phyloP scores from a whole-genome alignment of 1,284 basidiomycete species.

The Athelia psychrophila region DNA sequence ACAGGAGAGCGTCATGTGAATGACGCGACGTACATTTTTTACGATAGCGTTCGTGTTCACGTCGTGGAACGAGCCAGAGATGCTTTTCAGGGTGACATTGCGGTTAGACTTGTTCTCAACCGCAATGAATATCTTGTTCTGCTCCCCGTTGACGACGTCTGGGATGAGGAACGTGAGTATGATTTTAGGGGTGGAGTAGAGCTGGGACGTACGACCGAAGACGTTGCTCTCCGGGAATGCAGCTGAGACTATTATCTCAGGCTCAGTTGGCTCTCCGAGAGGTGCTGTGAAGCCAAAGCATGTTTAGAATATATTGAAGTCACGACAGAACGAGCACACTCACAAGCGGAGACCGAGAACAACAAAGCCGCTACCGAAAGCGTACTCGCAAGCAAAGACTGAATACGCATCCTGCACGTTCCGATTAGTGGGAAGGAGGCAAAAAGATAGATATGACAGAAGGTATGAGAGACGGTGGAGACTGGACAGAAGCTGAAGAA shows the following conservation, averaged over 20 bases:
- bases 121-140: conserved; percentile 64
- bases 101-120: conserved; percentile 76
- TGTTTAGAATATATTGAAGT: not conserved
- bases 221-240: conserved; percentile 76
- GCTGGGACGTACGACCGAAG: conserved; percentile 74
- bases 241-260: conserved; percentile 60
- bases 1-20: not conserved
- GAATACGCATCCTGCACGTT: conserved; percentile 30
- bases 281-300: not conserved
- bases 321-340: not conserved
- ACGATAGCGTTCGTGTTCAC: conserved; percentile 63
- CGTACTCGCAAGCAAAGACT: conserved; percentile 23
- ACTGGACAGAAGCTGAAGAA: too few relatives aligned
- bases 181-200: not conserved
- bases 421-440: not conserved
- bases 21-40: conserved; percentile 62
- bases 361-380: conserved; percentile 26
- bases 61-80: conserved; percentile 74
- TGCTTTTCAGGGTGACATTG: conserved; percentile 72
- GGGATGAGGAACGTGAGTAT: conserved; percentile 11
- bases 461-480: too few relatives aligned
- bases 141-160: conserved; percentile 89
- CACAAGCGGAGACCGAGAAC: conserved; percentile 4
- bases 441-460: not conserved
- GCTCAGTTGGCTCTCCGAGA: conserved; percentile 27